Evolutionary conservation across 2,329 filamentous ascomycete species (phyloP).

Genomic region (Tolypocladium amazonense): DNA sequence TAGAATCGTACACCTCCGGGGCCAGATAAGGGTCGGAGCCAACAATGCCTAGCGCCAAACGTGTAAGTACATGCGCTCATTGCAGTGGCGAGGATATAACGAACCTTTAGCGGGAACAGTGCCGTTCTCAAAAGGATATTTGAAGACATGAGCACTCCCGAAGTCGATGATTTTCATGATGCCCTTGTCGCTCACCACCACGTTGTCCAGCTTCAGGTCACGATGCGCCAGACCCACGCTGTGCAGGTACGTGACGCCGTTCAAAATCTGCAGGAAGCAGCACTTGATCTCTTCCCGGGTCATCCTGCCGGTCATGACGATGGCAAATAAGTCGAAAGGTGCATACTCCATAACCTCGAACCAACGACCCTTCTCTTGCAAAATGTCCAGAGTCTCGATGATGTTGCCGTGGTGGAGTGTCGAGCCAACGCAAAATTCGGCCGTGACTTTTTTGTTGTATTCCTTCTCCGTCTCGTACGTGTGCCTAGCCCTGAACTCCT

Average conservation of each 20-base stretch:
- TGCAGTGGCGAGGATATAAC: not conserved
- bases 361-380: slow-evolving; percentile 89
- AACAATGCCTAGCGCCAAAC: slow-evolving; percentile 43
- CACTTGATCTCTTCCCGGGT: slow-evolving; percentile 81
- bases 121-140: slow-evolving; percentile 88
- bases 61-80: not conserved
- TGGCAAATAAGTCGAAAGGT: slow-evolving; percentile 90
- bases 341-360: slow-evolving; percentile 99
- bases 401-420: slow-evolving; percentile 96
- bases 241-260: slow-evolving; percentile 88
- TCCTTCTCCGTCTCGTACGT: slow-evolving; percentile 90
- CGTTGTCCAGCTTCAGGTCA: slow-evolving; percentile 94
- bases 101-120: slow-evolving; percentile 26
- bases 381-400: slow-evolving; percentile 93
- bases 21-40: slow-evolving; percentile 90
- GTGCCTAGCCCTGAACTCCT: slow-evolving; percentile 88
- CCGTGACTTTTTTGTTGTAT: slow-evolving; percentile 96
- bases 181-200: slow-evolving; percentile 88
- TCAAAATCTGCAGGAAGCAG: slow-evolving; percentile 87
- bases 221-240: slow-evolving; percentile 90
- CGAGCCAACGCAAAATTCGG: slow-evolving; percentile 96
- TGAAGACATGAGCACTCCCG: slow-evolving; percentile 91
- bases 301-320: slow-evolving; percentile 99
- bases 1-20: slow-evolving; percentile 89
- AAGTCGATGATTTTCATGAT: slow-evolving; percentile 99